Percentiles rank a stretch among this genome's conserved stretches.
Conservation (phyloP, 129 eudicot genomes). For the Flaveria robusta region DNA sequence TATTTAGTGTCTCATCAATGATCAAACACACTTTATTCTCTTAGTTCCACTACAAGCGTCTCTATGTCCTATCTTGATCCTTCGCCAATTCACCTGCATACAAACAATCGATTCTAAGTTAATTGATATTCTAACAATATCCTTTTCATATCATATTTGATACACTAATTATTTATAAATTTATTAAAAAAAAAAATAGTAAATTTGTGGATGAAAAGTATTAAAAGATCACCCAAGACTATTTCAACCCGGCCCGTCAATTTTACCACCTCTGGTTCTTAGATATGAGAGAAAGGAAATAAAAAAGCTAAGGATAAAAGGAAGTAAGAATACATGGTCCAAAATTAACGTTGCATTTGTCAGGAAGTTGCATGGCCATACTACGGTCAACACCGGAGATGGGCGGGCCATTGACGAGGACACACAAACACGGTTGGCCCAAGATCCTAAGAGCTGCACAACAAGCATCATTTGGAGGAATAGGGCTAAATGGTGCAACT, state of each 20-base stretch:
- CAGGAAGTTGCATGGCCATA: slow-evolving; percentile 94
- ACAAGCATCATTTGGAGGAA: slow-evolving; percentile 80
- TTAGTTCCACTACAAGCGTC: slow-evolving; percentile 17
- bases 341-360: slow-evolving; percentile 77
- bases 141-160: neutral
- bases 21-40: slow-evolving; percentile 31
- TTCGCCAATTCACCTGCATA: slow-evolving; percentile 36
- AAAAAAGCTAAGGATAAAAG: neutral
- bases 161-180: neutral
- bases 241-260: neutral
- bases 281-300: neutral
- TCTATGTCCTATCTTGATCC: slow-evolving; percentile 32
- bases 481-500: slow-evolving; percentile 82
- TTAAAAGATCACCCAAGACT: neutral
- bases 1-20: slow-evolving; percentile 22
- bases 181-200: neutral
- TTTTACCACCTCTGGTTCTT: neutral
- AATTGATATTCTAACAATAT: neutral
- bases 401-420: slow-evolving; percentile 95
- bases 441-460: slow-evolving; percentile 73
- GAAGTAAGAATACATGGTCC: slow-evolving; percentile 66
- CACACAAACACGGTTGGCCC: slow-evolving; percentile 94
- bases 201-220: too few relatives aligned
- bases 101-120: slow-evolving; percentile 6
- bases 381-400: slow-evolving; percentile 89